Base-by-base conservation (phyloP, 345 rosid genomes). In the Aethionema arabicum region DNA sequence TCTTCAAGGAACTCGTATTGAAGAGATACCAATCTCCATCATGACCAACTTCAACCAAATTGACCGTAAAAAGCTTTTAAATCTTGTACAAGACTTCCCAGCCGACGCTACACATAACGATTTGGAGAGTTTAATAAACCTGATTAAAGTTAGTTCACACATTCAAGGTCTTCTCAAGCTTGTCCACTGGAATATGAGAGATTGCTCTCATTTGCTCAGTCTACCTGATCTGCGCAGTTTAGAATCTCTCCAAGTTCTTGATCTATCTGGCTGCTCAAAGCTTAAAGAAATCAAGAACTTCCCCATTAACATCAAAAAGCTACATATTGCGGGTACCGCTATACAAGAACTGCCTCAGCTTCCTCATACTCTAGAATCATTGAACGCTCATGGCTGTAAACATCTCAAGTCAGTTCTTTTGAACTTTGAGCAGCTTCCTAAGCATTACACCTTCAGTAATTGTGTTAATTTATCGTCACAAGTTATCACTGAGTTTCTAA, bases 371-470 rank as follows among this genome's bases (percentile, higher is more conserved):
- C 37, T 72, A 48, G 21, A 32, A 2, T 12, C 12, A 3, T 29
- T 72, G 46, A 31, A 72, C 12, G 52, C 52, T 3, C 65, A 35
- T 32, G 43, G 16, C 8, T 72, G 76, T 36, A 0, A 3, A 7
- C 10, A 32, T 11, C 10, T 67, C 11, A 11, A 67, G 46, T 39
- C n/a, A 0, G 3, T 50, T 33, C 2, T 1, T 39, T n/a, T 29
- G 49, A 13, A 42, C 4, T 32, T 44, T 4, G 42, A 33, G n/a
- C 31, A 43, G 27, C 37, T 49, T 37, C 47, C 66, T 13, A 6
- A 39, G 4, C 5, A 5, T 29, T 56, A 50, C 35, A 52, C n/a
- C 0, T 66, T 72, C 7, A 67, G 67, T 41, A 72, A 72, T 16
- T 72, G 76, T 46, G 9, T 61, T 27, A 48, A 37, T 8, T 11